Evolutionary conservation across 2,329 filamentous ascomycete genomes (phyloP).

Genomic region (Cladophialophora yegresii): DNA sequence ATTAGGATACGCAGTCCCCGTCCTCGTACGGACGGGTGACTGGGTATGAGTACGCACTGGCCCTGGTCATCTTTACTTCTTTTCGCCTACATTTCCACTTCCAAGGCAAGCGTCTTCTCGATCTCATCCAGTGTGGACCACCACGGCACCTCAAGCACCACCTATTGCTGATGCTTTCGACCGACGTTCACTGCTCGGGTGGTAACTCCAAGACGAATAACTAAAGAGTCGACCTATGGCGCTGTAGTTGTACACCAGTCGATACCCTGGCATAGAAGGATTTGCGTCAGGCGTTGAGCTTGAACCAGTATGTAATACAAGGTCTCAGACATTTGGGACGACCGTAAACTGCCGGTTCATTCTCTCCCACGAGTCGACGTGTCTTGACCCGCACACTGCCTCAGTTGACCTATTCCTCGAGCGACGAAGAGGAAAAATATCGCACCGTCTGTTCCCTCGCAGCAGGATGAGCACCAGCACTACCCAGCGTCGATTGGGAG

Average conservation of each 20-base stretch:
- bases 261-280: not conserved
- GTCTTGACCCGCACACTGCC: too few relatives aligned
- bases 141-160: not conserved
- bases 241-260: not conserved
- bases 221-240: not conserved
- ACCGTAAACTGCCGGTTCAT: too few relatives aligned
- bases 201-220: not conserved
- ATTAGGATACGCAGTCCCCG: not conserved
- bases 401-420: too few relatives aligned
- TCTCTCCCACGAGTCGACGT: too few relatives aligned
- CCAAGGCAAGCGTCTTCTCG: not conserved
- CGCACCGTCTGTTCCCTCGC: too few relatives aligned
- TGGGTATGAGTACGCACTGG: not conserved
- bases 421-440: too few relatives aligned
- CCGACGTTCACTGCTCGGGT: not conserved
- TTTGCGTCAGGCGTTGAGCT: not conserved
- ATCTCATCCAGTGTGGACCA: not conserved
- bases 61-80: not conserved
- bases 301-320: too few relatives aligned
- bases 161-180: not conserved
- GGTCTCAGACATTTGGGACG: too few relatives aligned
- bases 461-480: too few relatives aligned
- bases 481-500: too few relatives aligned
- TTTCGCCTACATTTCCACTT: not conserved
- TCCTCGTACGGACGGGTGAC: not conserved